Conservation (phyloP, 2,329 filamentous ascomycete species). For the Colletotrichum theobromicola region DNA sequence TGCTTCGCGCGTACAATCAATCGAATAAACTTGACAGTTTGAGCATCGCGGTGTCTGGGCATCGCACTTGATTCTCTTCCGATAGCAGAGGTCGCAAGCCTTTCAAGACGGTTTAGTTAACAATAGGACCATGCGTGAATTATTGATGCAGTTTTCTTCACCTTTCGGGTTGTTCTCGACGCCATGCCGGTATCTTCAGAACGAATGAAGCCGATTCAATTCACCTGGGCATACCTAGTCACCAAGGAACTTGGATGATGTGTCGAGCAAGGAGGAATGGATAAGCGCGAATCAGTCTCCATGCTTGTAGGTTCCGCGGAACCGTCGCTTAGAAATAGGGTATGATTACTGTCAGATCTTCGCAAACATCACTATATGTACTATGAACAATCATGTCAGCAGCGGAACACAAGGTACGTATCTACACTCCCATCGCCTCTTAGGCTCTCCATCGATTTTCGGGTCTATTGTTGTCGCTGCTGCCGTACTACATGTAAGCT, state of each 20-base stretch:
- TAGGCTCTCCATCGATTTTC: too few species aligned
- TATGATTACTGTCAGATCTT: background rate
- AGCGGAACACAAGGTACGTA: background rate
- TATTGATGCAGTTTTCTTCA: background rate
- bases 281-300: background rate
- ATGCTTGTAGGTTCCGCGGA: background rate
- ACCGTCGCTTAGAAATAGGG: background rate
- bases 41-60: background rate
- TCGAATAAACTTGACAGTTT: background rate
- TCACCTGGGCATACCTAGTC: background rate
- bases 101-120: background rate
- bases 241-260: background rate
- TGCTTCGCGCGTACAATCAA: background rate
- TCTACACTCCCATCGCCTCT: background rate
- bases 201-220: background rate
- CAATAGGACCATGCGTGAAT: background rate
- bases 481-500: background rate
- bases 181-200: background rate
- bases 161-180: background rate
- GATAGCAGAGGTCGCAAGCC: background rate
- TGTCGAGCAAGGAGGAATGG: background rate
- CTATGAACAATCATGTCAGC: background rate
- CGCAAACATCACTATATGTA: rapidly evolving
- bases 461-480: background rate
- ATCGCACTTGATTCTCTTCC: background rate